phyloP scores from a whole-genome alignment of 139 green algal species.

The Chlorella sp. region DNA sequence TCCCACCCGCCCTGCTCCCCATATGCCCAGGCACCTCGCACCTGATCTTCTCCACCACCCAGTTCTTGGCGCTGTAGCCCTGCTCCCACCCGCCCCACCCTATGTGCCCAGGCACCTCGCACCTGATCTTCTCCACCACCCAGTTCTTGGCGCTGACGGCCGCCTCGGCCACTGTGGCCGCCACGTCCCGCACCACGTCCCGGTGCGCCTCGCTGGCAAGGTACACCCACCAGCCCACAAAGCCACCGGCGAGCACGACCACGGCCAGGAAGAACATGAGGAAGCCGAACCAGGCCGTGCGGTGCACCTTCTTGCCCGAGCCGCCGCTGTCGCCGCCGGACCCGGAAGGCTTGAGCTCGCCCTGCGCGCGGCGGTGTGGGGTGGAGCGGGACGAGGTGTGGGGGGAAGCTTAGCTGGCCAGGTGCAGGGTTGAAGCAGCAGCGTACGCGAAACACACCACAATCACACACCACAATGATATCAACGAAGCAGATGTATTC shows the following conservation, averaged over 20 bases:
- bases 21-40: no score
- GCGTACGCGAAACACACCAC: background rate
- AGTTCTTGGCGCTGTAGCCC: background rate
- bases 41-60: background rate
- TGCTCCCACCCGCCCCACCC: no score
- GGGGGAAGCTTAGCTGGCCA: background rate
- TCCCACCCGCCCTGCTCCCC: no score
- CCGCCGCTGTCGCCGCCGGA: background rate
- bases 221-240: slow-evolving; percentile 36
- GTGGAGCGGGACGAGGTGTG: background rate
- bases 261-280: slow-evolving; percentile 27
- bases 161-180: slow-evolving; percentile 1
- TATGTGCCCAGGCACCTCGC: no score
- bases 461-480: no score
- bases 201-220: slow-evolving; percentile 30
- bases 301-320: background rate
- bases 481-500: no score
- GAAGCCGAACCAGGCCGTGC: slow-evolving; percentile 9
- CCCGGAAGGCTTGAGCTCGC: background rate
- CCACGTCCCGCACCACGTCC: slow-evolving; percentile 19
- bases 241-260: slow-evolving; percentile 15
- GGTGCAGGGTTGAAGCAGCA: background rate
- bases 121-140: background rate
- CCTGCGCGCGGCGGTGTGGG: background rate
- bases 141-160: background rate